Base-by-base conservation (phyloP, 2,329 filamentous ascomycete species). In the Cordyceps cicadae region DNA sequence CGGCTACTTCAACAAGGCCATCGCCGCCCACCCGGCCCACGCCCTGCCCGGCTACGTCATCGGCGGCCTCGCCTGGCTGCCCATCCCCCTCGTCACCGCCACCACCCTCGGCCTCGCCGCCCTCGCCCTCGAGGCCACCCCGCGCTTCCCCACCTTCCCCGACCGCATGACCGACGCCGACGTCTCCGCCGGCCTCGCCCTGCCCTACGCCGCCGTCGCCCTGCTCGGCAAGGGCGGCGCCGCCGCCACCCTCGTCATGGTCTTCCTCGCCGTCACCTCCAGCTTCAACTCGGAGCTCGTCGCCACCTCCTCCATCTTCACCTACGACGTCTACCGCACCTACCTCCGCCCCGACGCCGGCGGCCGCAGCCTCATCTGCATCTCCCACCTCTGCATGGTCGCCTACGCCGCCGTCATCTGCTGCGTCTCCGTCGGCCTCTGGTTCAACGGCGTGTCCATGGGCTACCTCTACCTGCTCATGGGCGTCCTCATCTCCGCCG, bases 1-100 rank as follows among this genome's bases (percentile, higher is more conserved):
- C 65, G 87, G 88, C 17, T 96, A 95, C 77, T 96, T 92, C 76
- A 94, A 96, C 80, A 96, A 96, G 74, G 92, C 91, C 17, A 96
- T 96, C 67, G 90, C 92, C 7, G 91, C 92, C 0, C 88, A 86
- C 24, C 91, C 91, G 0, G 88, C 93, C 0, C 86, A 93, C 63
- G 92, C 92, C 0, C 83, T 97, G 2, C 92, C 92, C 0, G 92
- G 92, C 19, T 96, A 96, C 69, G 87, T 96, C 59, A 82, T 93
- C 63, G 92, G 92, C 5, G 92, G 92, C 24, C 80, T 96, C 1
- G 87, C 84, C 54, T 96, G 92, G 92, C 96, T 96, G 67, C 92
- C 92, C 0, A 95, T 97, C 57, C 92, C 92, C 0, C 96, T 90
- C 89, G 80, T 96, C 11, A 89, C 86, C 2, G 91, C 92, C 1